Evolutionary conservation across 2,329 filamentous ascomycete genomes (phyloP), one percentile per base, ranked within the genome.

Genomic region (Scedosporium aurantiacum): DNA sequence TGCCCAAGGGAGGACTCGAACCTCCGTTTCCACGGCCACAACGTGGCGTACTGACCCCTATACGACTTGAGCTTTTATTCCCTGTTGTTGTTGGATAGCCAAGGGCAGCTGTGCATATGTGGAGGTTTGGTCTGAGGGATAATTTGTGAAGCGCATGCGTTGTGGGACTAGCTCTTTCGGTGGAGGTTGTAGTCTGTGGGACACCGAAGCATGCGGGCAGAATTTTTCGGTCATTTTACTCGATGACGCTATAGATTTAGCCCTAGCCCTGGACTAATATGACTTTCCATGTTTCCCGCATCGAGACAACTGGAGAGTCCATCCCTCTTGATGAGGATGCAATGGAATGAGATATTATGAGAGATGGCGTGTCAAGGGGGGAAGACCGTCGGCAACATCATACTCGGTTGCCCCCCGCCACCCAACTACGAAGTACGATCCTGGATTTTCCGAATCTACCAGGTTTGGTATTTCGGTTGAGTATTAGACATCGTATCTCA

Each of bases 371-470:
- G 84, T 84, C 27, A 76, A 76, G 65, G 93, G 82, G 65, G 89
- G 79, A 65, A 95, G 66, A 0, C 89, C 89, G 74, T 94, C 90
- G 0, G 87, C 84, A 32, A 94, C 83, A 70, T 92, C 85, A 57
- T 85, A 79, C 0, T 84, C 82, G 67, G 90, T 80, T 0, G 88
- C 86, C 89, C 90, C 90, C 89, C 0, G 94, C 88, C 1, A 94
- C n/a, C n/a, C n/a, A n/a, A n/a, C n/a, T n/a, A n/a, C n/a, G n/a
- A n/a, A n/a, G n/a, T n/a, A n/a, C 80, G 58, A 94, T 74, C 75
- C 91, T 93, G 1, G 85, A 85, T 74, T 94, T 95, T 0, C 90
- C 89, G 41, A 92, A 78, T 0, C 90, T 8, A 52, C n/a, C n/a
- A 41, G 37, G 7, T 18, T 8, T 18, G 5, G 6, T 23, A 18